phyloP scores from a whole-genome alignment of 75 land plant genomes.

The Pinus taeda region DNA sequence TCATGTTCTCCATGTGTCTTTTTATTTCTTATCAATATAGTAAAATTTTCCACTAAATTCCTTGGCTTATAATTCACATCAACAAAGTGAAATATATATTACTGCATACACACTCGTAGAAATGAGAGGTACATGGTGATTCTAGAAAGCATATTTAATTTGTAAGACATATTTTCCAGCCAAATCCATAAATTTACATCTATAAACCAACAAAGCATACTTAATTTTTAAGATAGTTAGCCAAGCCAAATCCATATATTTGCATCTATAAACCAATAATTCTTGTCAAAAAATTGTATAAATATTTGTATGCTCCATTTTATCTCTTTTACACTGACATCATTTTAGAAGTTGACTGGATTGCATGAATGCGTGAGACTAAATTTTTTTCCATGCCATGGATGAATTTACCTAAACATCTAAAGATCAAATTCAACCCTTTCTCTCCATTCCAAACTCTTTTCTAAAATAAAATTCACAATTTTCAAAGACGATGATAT shows the following conservation, averaged over 20 bases:
- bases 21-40: too few relatives aligned
- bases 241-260: too few relatives aligned
- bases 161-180: not conserved
- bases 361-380: not conserved
- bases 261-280: not conserved
- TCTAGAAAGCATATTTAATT: not conserved
- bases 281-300: not conserved
- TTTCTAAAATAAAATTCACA: not conserved
- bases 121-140: not conserved
- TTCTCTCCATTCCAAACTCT: not conserved
- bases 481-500: not conserved
- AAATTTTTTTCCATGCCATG: not conserved
- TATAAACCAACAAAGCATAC: not conserved
- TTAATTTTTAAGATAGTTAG: too few relatives aligned
- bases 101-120: not conserved
- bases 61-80: too few relatives aligned
- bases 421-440: not conserved
- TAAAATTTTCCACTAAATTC: too few relatives aligned
- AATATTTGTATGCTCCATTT: not conserved
- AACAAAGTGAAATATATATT: not conserved
- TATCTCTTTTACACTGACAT: not conserved
- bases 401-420: not conserved
- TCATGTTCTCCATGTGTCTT: too few relatives aligned
- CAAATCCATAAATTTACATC: not conserved
- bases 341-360: not conserved